A percentile compares a stretch with the other conserved stretches of the same genome.
These are phyloP conservation scores for Ciborinia camelliae DNA, from an alignment of 2,329 filamentous ascomycete species.

Conservation along the genomic window DNA sequence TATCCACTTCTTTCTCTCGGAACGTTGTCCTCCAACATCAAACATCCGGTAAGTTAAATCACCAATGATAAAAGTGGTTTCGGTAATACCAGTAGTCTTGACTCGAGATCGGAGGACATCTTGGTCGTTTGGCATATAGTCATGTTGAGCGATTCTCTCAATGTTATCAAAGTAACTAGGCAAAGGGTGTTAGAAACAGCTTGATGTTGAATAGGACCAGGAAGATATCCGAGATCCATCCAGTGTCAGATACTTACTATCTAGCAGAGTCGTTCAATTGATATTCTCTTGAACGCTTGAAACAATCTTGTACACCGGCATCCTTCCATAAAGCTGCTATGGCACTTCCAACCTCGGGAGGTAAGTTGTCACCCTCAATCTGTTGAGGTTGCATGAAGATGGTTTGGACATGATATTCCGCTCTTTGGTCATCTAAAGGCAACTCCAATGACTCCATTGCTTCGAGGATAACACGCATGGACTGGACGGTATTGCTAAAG, in stretches of 20 bases:
- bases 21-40: conserved; percentile 71
- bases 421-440: conserved; percentile 64
- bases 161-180: conserved; percentile 78
- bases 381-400: conserved; percentile 47
- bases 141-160: conserved; percentile 68
- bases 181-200: conserved; percentile 16
- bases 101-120: conserved; percentile 89
- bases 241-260: conserved; percentile 62
- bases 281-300: conserved; percentile 85
- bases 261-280: conserved; percentile 92
- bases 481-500: conserved; percentile 90
- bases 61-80: conserved; percentile 89
- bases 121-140: conserved; percentile 89
- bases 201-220: neutral
- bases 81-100: conserved; percentile 92
- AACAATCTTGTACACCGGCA: conserved; percentile 75
- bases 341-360: conserved; percentile 72
- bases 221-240: neutral
- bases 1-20: conserved; percentile 77
- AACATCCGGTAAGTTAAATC: conserved; percentile 95
- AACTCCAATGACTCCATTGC: conserved; percentile 87
- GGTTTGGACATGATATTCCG: conserved; percentile 38
- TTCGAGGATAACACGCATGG: conserved; percentile 86
- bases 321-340: conserved; percentile 85
- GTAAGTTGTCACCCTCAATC: conserved; percentile 80